These are phyloP conservation scores for Casaregolazyma suthepensis DNA, from an alignment of 1,139 yeast genomes.

Conservation along the genomic window DNA sequence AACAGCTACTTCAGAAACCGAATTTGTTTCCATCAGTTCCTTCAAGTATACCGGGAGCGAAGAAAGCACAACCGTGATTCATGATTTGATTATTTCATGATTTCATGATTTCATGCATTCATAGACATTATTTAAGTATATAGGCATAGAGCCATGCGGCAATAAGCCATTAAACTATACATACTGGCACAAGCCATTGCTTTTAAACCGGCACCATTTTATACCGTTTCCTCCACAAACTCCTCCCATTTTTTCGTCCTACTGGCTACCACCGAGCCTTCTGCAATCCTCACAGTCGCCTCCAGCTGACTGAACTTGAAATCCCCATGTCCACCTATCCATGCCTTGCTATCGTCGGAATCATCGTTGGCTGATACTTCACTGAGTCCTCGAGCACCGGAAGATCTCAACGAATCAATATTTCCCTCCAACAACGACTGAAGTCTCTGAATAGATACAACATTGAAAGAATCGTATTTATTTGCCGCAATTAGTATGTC, in stretches of 20 bases:
- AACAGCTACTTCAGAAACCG: slow-evolving; percentile 40
- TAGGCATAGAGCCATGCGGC: not conserved
- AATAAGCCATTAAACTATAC: not conserved
- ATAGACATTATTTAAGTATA: not conserved
- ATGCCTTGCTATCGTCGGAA: slow-evolving; percentile 28
- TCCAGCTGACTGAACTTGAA: slow-evolving; percentile 64
- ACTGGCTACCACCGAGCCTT: slow-evolving; percentile 61
- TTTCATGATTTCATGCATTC: not conserved
- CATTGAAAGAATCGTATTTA: slow-evolving; percentile 76
- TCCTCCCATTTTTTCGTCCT: slow-evolving; percentile 58
- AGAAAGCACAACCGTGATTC: not conserved
- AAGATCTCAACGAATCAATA: slow-evolving; percentile 50
- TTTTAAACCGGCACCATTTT: no score
- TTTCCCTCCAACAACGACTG: slow-evolving; percentile 55
- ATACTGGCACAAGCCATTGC: not conserved
- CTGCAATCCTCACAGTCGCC: slow-evolving; percentile 62
- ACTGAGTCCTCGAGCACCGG: slow-evolving; percentile 39
- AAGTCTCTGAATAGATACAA: slow-evolving; percentile 63
- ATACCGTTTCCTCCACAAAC: slow-evolving; percentile 75
- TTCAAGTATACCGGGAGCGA: slow-evolving; percentile 21
- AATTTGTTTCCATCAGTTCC: slow-evolving; percentile 57
- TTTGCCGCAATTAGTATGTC: slow-evolving; percentile 75
- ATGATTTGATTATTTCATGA: no score
- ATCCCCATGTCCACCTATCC: slow-evolving; percentile 40
- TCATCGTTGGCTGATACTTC: slow-evolving; percentile 34